Evolutionary conservation across 1,139 yeast genomes (phyloP).

Genomic region (Candida buenavistaensis): DNA sequence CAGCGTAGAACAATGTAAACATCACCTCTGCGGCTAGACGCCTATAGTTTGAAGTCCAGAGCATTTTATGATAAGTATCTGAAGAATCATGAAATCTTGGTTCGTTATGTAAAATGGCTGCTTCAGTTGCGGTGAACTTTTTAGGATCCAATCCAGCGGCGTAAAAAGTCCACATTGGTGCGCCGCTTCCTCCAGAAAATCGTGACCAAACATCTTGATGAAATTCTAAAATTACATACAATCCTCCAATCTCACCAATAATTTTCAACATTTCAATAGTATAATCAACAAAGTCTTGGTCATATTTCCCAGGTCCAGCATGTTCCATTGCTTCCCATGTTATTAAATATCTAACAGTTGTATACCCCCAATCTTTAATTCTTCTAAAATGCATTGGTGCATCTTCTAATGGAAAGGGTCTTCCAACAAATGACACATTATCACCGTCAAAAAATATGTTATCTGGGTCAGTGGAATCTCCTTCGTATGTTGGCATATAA

Average conservation of each 20-base stretch:
- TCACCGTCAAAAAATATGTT: conserved; percentile 68
- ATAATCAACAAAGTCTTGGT: conserved; percentile 71
- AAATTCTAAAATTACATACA: conserved; percentile 81
- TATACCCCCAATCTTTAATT: conserved; percentile 80
- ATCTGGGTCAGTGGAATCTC: conserved; percentile 41
- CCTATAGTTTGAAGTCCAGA: conserved; percentile 89
- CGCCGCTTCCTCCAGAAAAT: conserved; percentile 91
- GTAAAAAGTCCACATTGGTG: conserved; percentile 92
- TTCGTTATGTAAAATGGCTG: conserved; percentile 72
- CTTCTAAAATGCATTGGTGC: conserved; percentile 68
- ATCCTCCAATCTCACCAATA: conserved; percentile 64
- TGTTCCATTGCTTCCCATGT: conserved; percentile 97
- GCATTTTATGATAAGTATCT: conserved; percentile 74
- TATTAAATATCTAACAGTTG: conserved; percentile 70
- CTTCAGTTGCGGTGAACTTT: conserved; percentile 64
- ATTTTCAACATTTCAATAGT: conserved; percentile 61
- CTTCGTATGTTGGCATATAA: conserved; percentile 50
- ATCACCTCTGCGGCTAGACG: conserved; percentile 76
- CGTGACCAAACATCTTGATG: conserved; percentile 97
- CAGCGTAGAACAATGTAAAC: conserved; percentile 87
- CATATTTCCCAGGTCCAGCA: conserved; percentile 81
- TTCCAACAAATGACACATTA: conserved; percentile 72
- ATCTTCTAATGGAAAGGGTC: conserved; percentile 76
- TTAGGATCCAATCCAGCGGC: conserved; percentile 90
- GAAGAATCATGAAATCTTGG: conserved; percentile 27